Conservation (phyloP, 495 filamentous ascomycete species). For the Penicillium roqueforti region DNA sequence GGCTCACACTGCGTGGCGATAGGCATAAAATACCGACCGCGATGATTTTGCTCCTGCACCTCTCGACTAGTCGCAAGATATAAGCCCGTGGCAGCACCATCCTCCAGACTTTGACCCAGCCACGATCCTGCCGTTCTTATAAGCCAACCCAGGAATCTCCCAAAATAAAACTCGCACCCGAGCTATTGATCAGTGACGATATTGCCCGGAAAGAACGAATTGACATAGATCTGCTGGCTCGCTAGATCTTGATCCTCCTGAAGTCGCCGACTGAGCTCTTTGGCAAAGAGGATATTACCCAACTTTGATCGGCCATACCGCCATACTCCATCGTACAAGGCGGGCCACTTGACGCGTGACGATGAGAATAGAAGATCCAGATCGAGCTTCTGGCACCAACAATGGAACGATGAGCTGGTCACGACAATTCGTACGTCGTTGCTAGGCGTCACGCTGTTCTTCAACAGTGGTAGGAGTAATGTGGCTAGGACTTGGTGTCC, state of each 20-base stretch:
- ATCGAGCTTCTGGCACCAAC: constrained; percentile 20
- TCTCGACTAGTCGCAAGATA: constrained; percentile 29
- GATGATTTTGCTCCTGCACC: constrained; percentile 12
- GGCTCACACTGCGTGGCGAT: constrained; percentile 23
- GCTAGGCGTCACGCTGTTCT: constrained; percentile 13
- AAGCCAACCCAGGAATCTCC: constrained; percentile 12
- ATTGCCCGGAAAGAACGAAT: constrained; percentile 40
- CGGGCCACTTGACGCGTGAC: constrained; percentile 10
- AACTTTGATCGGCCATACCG: constrained; percentile 43
- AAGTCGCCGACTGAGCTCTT: constrained; percentile 29
- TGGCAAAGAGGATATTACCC: constrained; percentile 41
- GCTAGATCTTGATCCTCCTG: constrained; percentile 10
- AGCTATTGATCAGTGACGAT: constrained; percentile 36
- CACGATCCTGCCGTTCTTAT: constrained; percentile 6
- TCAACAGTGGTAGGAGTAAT: constrained; percentile 32
- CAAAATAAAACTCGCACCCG: constrained; percentile 31
- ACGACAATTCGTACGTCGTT: constrained; percentile 29
- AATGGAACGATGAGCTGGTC: constrained; percentile 30
- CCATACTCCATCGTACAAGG: constrained; percentile 21
- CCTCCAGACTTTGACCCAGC: constrained; percentile 29
- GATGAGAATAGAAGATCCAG: constrained; percentile 26
- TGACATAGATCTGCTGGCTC: constrained; percentile 31
- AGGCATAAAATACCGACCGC: constrained; percentile 35
- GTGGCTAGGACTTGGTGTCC: constrained; percentile 35
- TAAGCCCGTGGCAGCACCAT: constrained; percentile 38